phyloP scores from a whole-genome alignment of 2,329 filamentous ascomycete genomes.

The Fusarium drepaniforme region DNA sequence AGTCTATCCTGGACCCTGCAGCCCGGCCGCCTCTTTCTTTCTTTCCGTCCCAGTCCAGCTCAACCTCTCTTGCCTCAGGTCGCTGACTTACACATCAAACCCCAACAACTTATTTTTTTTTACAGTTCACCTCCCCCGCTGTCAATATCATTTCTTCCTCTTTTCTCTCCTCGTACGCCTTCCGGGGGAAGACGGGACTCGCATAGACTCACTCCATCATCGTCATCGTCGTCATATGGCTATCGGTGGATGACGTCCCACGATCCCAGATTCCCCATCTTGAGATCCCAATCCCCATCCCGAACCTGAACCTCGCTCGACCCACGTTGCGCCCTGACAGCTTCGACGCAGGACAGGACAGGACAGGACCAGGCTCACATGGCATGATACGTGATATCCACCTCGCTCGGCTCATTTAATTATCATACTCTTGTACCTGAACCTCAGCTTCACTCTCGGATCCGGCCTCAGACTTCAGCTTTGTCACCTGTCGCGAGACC shows the following conservation, averaged over 20 bases:
- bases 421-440: constrained; percentile 4
- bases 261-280: constrained; percentile 43
- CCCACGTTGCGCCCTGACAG: constrained; percentile 39
- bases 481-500: not conserved
- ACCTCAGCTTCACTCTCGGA: not conserved
- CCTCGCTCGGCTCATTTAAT: constrained; percentile 26
- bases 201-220: constrained; percentile 30
- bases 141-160: not conserved
- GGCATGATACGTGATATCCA: constrained; percentile 44
- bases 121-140: not conserved
- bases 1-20: constrained; percentile 34
- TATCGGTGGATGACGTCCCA: constrained; percentile 44
- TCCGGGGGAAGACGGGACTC: constrained; percentile 23
- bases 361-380: constrained; percentile 18
- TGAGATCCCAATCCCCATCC: constrained; percentile 21
- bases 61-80: constrained; percentile 13
- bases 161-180: not conserved
- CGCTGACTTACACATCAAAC: constrained; percentile 8
- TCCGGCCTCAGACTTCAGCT: not conserved
- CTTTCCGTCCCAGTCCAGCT: constrained; percentile 6
- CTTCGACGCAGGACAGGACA: not conserved
- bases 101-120: not conserved
- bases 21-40: not conserved
- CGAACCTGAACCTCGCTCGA: constrained; percentile 23
- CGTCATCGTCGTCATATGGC: constrained; percentile 37